Evolutionary conservation across 805 yeast genomes (phyloP).

Genomic region (Candida chilensis): DNA sequence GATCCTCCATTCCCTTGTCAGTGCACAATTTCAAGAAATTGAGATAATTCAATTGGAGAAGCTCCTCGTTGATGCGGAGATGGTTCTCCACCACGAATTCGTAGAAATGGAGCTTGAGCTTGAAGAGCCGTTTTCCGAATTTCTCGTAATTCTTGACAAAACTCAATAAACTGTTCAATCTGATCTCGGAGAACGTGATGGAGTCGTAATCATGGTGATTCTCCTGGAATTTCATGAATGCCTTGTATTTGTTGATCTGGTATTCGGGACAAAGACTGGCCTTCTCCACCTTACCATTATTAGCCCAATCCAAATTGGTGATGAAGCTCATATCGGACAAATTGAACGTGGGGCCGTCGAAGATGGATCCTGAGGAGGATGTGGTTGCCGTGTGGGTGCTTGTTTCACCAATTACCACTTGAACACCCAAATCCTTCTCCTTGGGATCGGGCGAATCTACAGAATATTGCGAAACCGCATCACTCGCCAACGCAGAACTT

Average conservation of each 20-base stretch:
- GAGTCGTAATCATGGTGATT: slow-evolving; percentile 1
- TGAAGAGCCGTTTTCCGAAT: neutral
- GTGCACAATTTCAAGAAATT: neutral
- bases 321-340: neutral
- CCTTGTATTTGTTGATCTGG: neutral
- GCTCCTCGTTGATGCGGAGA: neutral
- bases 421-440: neutral
- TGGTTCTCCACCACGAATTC: neutral
- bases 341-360: neutral
- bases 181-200: neutral
- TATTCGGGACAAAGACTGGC: neutral
- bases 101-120: neutral
- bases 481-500: neutral
- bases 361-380: neutral
- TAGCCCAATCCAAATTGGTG: neutral
- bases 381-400: neutral
- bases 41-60: neutral
- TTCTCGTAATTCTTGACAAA: neutral
- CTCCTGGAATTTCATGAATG: neutral
- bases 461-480: neutral
- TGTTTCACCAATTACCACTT: neutral
- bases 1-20: neutral
- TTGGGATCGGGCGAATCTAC: neutral
- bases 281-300: neutral
- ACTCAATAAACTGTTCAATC: neutral